Conservation (phyloP, 1,139 yeast genomes). For the Geotrichum fermentans region DNA sequence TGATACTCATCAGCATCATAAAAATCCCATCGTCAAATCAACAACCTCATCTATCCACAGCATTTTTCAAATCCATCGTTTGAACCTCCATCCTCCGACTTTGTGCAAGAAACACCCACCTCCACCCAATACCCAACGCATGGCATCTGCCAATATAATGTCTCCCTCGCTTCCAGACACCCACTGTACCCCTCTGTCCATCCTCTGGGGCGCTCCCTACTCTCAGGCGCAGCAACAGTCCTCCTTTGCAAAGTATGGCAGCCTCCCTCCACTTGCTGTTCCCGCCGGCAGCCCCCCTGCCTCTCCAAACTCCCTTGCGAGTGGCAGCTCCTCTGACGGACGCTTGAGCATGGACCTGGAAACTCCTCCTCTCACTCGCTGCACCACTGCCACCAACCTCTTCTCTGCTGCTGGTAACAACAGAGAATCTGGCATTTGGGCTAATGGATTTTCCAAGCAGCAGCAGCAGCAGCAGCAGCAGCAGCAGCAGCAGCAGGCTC, state of each 20-base stretch:
- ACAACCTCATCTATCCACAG: too few species aligned
- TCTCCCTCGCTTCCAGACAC: conserved; percentile 22
- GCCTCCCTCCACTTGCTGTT: conserved; percentile 8
- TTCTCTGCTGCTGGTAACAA: neutral
- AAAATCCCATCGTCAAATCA: too few species aligned
- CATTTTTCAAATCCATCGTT: neutral
- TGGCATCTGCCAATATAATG: conserved; percentile 11
- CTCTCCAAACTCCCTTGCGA: neutral
- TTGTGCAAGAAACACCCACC: neutral
- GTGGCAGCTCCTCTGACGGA: neutral
- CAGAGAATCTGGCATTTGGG: neutral
- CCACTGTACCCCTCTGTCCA: conserved; percentile 28
- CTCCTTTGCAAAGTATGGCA: conserved; percentile 13
- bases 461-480: conserved; percentile 19
- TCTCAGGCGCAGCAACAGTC: conserved; percentile 7
- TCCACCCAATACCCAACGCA: neutral
- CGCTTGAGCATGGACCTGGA: conserved; percentile 13
- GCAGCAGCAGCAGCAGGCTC: conserved; percentile 12
- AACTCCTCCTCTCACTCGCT: conserved; percentile 21
- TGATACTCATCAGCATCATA: too few species aligned
- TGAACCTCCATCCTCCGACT: neutral
- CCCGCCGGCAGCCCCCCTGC: conserved; percentile 11
- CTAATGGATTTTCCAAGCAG: conserved; percentile 4
- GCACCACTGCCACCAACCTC: conserved; percentile 16
- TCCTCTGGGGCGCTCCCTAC: conserved; percentile 27